Conservation (phyloP, 2,329 filamentous ascomycete genomes). For the Aspergillus oerlinghausenensis region DNA sequence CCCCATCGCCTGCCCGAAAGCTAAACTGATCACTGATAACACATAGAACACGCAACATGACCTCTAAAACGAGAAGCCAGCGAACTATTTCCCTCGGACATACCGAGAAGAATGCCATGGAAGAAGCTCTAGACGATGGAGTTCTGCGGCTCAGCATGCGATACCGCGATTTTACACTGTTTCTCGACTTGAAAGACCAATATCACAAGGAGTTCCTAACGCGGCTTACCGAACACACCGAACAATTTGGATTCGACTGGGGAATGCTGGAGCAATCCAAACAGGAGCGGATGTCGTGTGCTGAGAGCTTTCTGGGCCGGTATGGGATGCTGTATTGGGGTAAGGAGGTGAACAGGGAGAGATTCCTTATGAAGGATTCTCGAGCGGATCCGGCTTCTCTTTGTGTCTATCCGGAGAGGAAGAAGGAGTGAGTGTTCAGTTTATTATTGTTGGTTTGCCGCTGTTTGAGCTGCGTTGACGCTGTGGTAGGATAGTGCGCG, state of each 20-base stretch:
- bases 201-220: slow-evolving; percentile 14
- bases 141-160: slow-evolving; percentile 8
- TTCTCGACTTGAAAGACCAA: slow-evolving; percentile 18
- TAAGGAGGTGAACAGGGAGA: slow-evolving; percentile 8
- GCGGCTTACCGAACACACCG: slow-evolving; percentile 9
- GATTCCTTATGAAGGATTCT: slow-evolving; percentile 17
- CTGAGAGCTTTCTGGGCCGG: slow-evolving; percentile 14
- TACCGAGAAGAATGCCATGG: slow-evolving; percentile 4
- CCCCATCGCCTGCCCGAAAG: neutral
- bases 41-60: neutral
- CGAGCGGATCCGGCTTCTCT: slow-evolving; percentile 8
- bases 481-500: slow-evolving; percentile 9
- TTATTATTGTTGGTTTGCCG: neutral
- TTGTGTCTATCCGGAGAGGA: slow-evolving; percentile 15
- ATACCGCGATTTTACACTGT: slow-evolving; percentile 17
- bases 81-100: neutral
- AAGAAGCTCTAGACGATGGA: slow-evolving; percentile 9
- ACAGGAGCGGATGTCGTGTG: slow-evolving; percentile 6
- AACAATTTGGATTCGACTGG: slow-evolving; percentile 8
- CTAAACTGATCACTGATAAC: neutral
- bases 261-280: slow-evolving; percentile 5
- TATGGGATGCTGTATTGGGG: slow-evolving; percentile 22
- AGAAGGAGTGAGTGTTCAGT: slow-evolving; percentile 14
- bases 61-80: neutral
- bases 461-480: neutral